These are phyloP conservation scores for Cordia subcordata DNA, from an alignment of 257 asterid genomes.

Conservation along the genomic window DNA sequence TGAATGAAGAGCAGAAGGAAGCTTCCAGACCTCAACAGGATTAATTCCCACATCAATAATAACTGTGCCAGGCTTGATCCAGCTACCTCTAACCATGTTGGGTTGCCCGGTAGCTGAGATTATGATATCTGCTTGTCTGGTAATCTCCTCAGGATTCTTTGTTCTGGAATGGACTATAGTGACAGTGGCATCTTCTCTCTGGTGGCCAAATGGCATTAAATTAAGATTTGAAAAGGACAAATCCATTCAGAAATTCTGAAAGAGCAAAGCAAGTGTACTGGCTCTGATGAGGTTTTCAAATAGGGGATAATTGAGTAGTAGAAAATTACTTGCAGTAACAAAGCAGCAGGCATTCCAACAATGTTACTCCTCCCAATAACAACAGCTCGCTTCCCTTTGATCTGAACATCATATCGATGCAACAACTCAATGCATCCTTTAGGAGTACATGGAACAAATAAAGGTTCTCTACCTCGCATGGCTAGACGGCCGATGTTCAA, in stretches of 20 bases:
- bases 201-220: background rate
- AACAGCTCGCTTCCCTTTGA: constrained; percentile 87
- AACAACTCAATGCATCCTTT: constrained; percentile 89
- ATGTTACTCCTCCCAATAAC: constrained; percentile 94
- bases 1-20: background rate
- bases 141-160: constrained; percentile 66
- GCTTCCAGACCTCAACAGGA: constrained; percentile 59
- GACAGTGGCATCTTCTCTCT: constrained; percentile 96
- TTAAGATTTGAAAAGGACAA: background rate
- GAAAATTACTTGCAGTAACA: constrained; percentile 67
- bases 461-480: constrained; percentile 88
- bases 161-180: constrained; percentile 86
- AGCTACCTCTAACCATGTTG: constrained; percentile 89
- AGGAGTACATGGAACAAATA: constrained; percentile 93
- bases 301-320: constrained; percentile 3
- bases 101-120: constrained; percentile 83
- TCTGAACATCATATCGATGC: constrained; percentile 62
- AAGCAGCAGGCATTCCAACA: constrained; percentile 91
- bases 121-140: constrained; percentile 77
- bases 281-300: background rate
- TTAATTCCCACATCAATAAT: constrained; percentile 87
- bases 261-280: background rate
- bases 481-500: constrained; percentile 86
- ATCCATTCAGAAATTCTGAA: background rate
- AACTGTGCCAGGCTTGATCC: constrained; percentile 92